Evolutionary conservation across 2,329 filamentous ascomycete species (phyloP).

Genomic region (Moelleriella libera): DNA sequence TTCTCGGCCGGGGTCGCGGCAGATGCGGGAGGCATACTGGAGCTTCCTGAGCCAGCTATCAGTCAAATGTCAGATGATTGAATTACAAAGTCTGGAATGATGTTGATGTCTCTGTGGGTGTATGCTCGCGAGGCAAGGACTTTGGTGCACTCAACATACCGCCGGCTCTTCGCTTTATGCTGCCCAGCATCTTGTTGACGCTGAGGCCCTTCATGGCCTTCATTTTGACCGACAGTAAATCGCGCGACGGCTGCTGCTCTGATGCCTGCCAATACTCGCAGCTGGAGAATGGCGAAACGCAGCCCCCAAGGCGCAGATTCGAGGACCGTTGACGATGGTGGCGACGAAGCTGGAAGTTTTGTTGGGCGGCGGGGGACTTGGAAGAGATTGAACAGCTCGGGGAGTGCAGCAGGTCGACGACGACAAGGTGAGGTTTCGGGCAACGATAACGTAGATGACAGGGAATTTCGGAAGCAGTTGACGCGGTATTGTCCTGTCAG

Average conservation of each 20-base stretch:
- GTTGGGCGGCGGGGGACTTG: background rate
- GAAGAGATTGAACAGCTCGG: background rate
- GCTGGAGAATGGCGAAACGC: too few species aligned
- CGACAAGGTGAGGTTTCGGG: too few species aligned
- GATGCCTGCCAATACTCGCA: background rate
- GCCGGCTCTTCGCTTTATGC: slow-evolving; percentile 34
- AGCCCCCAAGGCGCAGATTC: background rate
- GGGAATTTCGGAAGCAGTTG: too few species aligned
- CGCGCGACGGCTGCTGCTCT: background rate
- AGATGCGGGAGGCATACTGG: slow-evolving; percentile 6
- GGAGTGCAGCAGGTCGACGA: background rate
- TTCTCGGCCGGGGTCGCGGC: slow-evolving; percentile 31
- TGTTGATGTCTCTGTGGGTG: too few species aligned
- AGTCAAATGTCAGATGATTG: background rate
- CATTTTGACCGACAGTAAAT: slow-evolving; percentile 12
- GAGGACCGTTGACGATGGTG: background rate
- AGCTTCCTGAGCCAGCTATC: slow-evolving; percentile 1
- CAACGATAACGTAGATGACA: too few species aligned
- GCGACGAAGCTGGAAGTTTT: background rate
- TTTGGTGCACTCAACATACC: slow-evolving; percentile 6
- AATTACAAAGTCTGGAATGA: too few species aligned
- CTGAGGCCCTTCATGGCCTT: slow-evolving; percentile 37
- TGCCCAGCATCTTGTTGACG: slow-evolving; percentile 42
- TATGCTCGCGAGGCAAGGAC: background rate
- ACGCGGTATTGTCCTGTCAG: too few species aligned